Base-by-base conservation (phyloP, 1,284 basidiomycete genomes). In the Coniophora puteana region DNA sequence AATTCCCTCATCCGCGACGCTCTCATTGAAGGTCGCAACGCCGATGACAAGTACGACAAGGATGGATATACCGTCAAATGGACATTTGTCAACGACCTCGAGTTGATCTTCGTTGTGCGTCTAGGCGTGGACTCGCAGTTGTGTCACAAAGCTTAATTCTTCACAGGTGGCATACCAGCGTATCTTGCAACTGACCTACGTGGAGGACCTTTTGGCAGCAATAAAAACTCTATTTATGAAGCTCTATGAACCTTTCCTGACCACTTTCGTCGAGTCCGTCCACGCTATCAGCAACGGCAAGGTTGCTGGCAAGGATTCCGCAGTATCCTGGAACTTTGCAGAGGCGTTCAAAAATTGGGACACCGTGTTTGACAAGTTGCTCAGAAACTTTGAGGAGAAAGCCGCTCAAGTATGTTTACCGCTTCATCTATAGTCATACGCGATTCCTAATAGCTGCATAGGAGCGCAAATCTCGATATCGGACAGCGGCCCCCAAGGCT, bases 91-190 rank as follows among this genome's bases (percentile, higher is more conserved):
- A 97, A 97, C 58, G 89, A 93, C 43, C 73, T 96, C 28, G 93
- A 93, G 50, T 78, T 97, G 51, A 93, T 97, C 38, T 96, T 97
- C 57, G 93, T 95, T 53, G 92, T 93, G 52, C 51, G 86, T 71
- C 18, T n/a, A n/a, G 35, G 18, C 25, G 25, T 8, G 21, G 26
- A 20, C n/a, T 20, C 35, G 18, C 35, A 22, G 6, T 13, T 28
- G n/a, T 5, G 18, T 14, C 45, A 45, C 38, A 12, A 17, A 25
- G 30, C 22, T 38, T 32, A 18, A 45, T 27, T n/a, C 7, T 22
- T 29, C 27, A n/a, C 53, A 94, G 90, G 91, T 95, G 40, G 92
- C 94, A 37, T 97, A 97, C 67, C 95, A 98, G 58, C 89, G 95
- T 33, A 93, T 99, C 46, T 74, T 99, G 12, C 94, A 96, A 50